phyloP scores from a whole-genome alignment of 169 alveolate genomes.

The Cryptosporidium meleagridis region DNA sequence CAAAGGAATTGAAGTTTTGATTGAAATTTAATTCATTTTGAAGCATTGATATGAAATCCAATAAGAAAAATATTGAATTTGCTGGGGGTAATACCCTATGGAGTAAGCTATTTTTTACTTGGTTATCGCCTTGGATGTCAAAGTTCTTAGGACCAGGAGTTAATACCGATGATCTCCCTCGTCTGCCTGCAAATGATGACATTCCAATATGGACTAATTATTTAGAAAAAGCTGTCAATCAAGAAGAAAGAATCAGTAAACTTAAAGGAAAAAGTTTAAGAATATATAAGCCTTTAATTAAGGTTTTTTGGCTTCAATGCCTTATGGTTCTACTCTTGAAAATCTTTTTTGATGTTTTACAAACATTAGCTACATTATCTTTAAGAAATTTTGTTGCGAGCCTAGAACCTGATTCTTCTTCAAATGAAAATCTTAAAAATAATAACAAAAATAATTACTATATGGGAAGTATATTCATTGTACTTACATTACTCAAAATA shows the following conservation, averaged over 20 bases:
- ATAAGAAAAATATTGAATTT: not conserved
- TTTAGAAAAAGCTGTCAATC: constrained; percentile 52
- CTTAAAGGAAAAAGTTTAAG: constrained; percentile 38
- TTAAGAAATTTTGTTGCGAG: constrained; percentile 66
- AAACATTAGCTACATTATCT: constrained; percentile 54
- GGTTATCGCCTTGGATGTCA: constrained; percentile 73
- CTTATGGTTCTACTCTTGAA: constrained; percentile 21
- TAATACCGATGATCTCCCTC: constrained; percentile 60
- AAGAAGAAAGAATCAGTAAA: constrained; percentile 60
- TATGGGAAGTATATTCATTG: constrained; percentile 42
- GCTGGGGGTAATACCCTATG: constrained; percentile 64
- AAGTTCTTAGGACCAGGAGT: constrained; percentile 43
- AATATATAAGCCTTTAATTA: constrained; percentile 32
- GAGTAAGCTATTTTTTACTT: constrained; percentile 53
- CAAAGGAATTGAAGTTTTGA: not conserved
- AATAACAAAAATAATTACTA: not conserved
- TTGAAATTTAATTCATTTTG: not conserved
- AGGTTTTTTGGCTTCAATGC: constrained; percentile 59
- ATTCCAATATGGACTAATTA: constrained; percentile 31
- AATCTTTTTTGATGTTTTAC: constrained; percentile 37
- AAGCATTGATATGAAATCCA: not conserved
- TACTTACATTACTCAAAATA: constrained; percentile 32
- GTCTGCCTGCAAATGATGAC: constrained; percentile 44
- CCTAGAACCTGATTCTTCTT: constrained; percentile 16
- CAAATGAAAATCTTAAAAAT: not conserved